Conservation (phyloP, 2,329 filamentous ascomycete genomes). For the Ophiostoma pallidulum region DNA sequence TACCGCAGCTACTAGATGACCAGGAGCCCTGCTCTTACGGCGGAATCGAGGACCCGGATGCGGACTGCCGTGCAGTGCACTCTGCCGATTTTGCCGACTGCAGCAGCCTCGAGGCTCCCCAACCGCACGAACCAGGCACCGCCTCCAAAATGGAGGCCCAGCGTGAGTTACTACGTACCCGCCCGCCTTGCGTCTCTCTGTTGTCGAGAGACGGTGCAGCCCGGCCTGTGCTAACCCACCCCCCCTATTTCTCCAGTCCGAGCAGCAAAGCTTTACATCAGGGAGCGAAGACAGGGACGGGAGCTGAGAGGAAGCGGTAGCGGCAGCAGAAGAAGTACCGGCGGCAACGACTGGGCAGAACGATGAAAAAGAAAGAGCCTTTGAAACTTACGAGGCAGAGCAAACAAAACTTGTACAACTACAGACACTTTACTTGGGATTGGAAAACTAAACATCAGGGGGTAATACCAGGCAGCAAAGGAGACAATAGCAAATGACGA, state of each 20-base stretch:
- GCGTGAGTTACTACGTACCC: background rate
- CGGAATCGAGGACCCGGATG: background rate
- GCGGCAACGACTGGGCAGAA: no score
- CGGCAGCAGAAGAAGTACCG: no score
- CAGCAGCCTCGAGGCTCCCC: no score
- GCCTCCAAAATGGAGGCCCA: constrained; percentile 7
- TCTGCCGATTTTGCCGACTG: background rate
- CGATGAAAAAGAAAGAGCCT: no score
- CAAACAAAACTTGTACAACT: no score
- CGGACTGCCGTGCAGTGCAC: background rate
- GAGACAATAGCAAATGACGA: no score
- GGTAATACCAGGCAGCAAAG: no score
- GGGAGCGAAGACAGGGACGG: background rate
- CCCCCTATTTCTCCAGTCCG: no score
- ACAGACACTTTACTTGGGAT: background rate
- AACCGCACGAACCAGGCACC: background rate
- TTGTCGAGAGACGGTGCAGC: no score
- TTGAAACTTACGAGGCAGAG: no score
- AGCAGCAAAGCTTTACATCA: constrained; percentile 5
- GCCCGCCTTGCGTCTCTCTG: background rate
- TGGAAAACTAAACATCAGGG: background rate
- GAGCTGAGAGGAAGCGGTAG: background rate
- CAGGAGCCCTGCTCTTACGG: background rate
- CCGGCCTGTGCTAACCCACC: no score
- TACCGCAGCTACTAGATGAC: background rate